Evolutionary conservation across 2,329 filamentous ascomycete species (phyloP), one percentile per base, ranked within the genome.

Genomic region (Mycosphaerelloides madeirae): DNA sequence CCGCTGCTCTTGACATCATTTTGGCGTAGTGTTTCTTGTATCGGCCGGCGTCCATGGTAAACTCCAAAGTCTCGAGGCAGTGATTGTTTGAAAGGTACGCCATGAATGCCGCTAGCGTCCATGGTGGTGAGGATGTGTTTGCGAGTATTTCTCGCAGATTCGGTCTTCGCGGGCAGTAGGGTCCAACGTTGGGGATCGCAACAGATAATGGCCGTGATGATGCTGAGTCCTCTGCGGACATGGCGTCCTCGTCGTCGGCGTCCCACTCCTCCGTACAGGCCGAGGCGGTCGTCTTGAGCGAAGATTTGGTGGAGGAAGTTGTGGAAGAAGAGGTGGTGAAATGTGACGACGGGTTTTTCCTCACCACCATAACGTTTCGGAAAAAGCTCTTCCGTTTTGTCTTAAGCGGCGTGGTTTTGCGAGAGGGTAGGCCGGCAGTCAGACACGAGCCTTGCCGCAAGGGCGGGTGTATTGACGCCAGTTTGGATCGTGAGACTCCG

Each of bases 21-120:
- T 78, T 73, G 41, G 75, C 69, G 63, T 81, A 84, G 58, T 80
- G 76, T 58, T 83, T 79, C 41, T 81, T 78, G 64, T 97, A 98
- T 49, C 88, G 80, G 46, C 89, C 85, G 16, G 91, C 86, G 65
- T 96, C 93, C 76, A 96, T 84, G 31, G 90, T 95, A 66, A 98
- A 98, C 64, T 97, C 93, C 31, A 98, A 75, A 1, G 90, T 96
- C 68, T 98, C 93, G 53, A 97, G 74, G 64, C 93, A 98, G 68
- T 97, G 91, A 61, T 97, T 97, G 62, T 95, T 90, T 1, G 91
- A 96, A 3, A 97, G 77, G 61, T 95, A 97, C 44, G 90, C 90
- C 81, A 93, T 97, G 68, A 97, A 97, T 25, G 91, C 91, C 48
- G 81, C 83, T 7, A 96, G 75, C 0, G 90, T 95, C 78, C 88